These are phyloP conservation scores for Ceratocystis colombiana DNA, from an alignment of 2,329 filamentous ascomycete genomes.

Conservation along the genomic window DNA sequence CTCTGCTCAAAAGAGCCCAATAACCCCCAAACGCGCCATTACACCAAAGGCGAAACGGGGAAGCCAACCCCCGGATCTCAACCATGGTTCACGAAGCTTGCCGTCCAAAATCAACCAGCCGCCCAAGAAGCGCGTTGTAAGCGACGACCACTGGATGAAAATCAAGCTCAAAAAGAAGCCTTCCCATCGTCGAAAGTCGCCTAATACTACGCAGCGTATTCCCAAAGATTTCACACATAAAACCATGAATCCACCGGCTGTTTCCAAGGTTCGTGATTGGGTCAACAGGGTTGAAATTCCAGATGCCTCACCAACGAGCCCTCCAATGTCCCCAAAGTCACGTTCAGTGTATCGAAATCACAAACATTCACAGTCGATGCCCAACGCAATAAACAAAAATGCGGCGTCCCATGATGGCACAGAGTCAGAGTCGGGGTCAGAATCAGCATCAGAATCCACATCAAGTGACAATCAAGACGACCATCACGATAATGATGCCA, in stretches of 20 bases:
- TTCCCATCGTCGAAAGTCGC: slow-evolving; percentile 29
- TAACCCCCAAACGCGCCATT: slow-evolving; percentile 12
- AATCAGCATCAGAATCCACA: slow-evolving; percentile 8
- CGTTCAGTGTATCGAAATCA: slow-evolving; percentile 17
- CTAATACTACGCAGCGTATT: slow-evolving; percentile 32
- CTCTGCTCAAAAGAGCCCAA: slow-evolving; percentile 29
- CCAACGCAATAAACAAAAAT: slow-evolving; percentile 20
- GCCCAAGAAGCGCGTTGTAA: slow-evolving; percentile 85
- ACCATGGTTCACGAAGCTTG: slow-evolving; percentile 25
- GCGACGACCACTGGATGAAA: slow-evolving; percentile 81
- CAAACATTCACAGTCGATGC: slow-evolving; percentile 22
- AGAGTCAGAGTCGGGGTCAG: slow-evolving; percentile 17
- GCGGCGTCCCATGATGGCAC: background rate
- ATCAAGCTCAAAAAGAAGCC: slow-evolving; percentile 44
- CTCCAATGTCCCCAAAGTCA: slow-evolving; percentile 17
- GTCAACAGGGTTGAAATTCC: slow-evolving; percentile 45
- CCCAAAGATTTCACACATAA: slow-evolving; percentile 49
- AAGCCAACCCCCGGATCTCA: slow-evolving; percentile 10
- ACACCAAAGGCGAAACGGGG: slow-evolving; percentile 14
- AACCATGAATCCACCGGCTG: slow-evolving; percentile 46
- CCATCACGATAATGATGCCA: slow-evolving; percentile 8
- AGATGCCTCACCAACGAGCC: slow-evolving; percentile 29
- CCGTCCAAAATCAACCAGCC: slow-evolving; percentile 40
- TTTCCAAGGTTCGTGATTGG: slow-evolving; percentile 54
- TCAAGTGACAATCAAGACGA: slow-evolving; percentile 14